Evolutionary conservation across 1,284 basidiomycete species (phyloP).

Genomic region (Cystobasidium pallidum): DNA sequence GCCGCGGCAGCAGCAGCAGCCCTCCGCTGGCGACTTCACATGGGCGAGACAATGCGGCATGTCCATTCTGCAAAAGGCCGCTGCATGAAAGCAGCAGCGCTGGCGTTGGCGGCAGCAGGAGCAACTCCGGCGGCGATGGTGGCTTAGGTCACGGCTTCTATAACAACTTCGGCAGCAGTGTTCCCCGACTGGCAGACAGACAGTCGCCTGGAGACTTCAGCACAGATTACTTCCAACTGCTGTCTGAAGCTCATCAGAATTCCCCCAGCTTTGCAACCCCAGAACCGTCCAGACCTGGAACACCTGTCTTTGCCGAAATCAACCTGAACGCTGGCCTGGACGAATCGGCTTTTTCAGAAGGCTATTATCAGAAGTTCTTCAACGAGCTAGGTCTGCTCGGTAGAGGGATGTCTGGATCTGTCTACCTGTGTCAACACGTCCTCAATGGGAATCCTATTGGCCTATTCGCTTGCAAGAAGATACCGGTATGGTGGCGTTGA

Average conservation of each 20-base stretch:
- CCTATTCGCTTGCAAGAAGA: constrained; percentile 52
- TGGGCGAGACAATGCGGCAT: background rate
- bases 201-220: constrained; percentile 9
- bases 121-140: background rate
- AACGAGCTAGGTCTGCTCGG: constrained; percentile 48
- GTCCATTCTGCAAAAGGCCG: constrained; percentile 38
- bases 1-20: background rate
- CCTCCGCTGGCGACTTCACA: background rate
- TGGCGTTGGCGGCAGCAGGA: background rate
- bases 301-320: constrained; percentile 32
- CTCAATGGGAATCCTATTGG: constrained; percentile 52
- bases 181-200: constrained; percentile 4
- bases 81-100: constrained; percentile 11
- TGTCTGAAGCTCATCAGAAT: constrained; percentile 28
- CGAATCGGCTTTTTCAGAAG: constrained; percentile 39
- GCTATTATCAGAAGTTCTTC: constrained; percentile 52
- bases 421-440: constrained; percentile 51
- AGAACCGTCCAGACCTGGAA: constrained; percentile 37
- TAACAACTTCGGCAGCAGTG: constrained; percentile 1
- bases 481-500: constrained; percentile 22
- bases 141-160: constrained; percentile 14
- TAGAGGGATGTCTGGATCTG: constrained; percentile 47
- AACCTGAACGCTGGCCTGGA: constrained; percentile 11
- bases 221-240: constrained; percentile 40
- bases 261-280: constrained; percentile 11